A percentile compares a stretch with the other conserved stretches of the same genome.
phyloP scores from a whole-genome alignment of 495 filamentous ascomycete species.

The Durotheca rogersii region DNA sequence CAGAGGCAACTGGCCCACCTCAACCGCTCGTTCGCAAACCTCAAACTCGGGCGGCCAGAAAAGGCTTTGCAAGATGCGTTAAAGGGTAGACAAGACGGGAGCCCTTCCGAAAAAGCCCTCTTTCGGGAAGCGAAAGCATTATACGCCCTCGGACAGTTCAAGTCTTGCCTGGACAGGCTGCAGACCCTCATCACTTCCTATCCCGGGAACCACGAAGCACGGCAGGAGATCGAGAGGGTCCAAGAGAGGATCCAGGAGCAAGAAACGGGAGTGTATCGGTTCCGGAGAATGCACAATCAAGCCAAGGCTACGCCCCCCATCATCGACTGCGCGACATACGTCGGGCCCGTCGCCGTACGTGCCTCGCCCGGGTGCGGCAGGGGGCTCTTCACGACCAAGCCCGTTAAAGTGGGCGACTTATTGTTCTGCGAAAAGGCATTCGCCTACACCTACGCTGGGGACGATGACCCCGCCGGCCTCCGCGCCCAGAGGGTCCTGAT shows the following conservation, averaged over 20 bases:
- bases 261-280: not conserved
- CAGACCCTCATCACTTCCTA: not conserved
- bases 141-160: not conserved
- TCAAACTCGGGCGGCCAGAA: not conserved
- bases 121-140: not conserved
- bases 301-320: not conserved
- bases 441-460: not conserved
- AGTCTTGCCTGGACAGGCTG: not conserved
- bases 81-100: not conserved
- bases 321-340: not conserved
- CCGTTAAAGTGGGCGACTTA: not conserved
- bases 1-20: not conserved
- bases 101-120: not conserved
- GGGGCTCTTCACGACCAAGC: not conserved
- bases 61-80: not conserved
- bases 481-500: not conserved
- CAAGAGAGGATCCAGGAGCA: not conserved
- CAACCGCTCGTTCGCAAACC: not conserved
- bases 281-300: not conserved
- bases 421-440: not conserved
- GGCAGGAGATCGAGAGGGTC: not conserved
- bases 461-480: not conserved
- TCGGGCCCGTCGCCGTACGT: not conserved
- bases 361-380: not conserved
- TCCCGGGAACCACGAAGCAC: not conserved